Percentiles rank a stretch among this genome's conserved stretches.
phyloP scores from a whole-genome alignment of 371 early-diverging fungal genomes.

The Haplosporangium sp. region DNA sequence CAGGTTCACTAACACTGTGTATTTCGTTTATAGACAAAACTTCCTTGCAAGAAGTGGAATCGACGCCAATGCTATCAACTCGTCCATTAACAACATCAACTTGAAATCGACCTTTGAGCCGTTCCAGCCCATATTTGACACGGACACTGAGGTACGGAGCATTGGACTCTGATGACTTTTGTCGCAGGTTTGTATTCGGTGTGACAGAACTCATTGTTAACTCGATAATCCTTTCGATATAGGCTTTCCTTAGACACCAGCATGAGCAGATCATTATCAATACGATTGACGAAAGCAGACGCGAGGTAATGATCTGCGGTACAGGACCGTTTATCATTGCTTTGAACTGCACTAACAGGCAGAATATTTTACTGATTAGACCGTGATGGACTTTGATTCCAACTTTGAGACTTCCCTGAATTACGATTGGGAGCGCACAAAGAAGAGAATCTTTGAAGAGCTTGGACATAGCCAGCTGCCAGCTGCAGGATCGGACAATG shows the following conservation, averaged over 20 bases:
- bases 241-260: slow-evolving; percentile 75
- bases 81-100: slow-evolving; percentile 67
- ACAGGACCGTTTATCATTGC: background rate
- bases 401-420: slow-evolving; percentile 62
- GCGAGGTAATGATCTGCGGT: slow-evolving; percentile 48
- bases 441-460: slow-evolving; percentile 78
- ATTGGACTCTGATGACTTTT: background rate
- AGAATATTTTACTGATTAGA: slow-evolving; percentile 21
- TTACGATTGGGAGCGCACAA: slow-evolving; percentile 76
- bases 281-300: slow-evolving; percentile 77
- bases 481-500: slow-evolving; percentile 10
- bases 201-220: background rate
- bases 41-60: slow-evolving; percentile 82
- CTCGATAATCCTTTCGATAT: background rate
- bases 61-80: slow-evolving; percentile 73
- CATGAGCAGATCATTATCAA: slow-evolving; percentile 77
- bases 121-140: slow-evolving; percentile 68
- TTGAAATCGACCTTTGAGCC: slow-evolving; percentile 78
- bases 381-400: slow-evolving; percentile 63
- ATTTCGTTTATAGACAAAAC: slow-evolving; percentile 56
- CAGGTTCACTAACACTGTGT: background rate
- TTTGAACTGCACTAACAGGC: background rate
- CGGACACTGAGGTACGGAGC: slow-evolving; percentile 78
- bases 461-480: slow-evolving; percentile 64
- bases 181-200: background rate